Percentiles rank a stretch among this genome's conserved stretches.
These are phyloP conservation scores for Volvariella surrecta DNA, from an alignment of 1,284 basidiomycete species.

Conservation along the genomic window DNA sequence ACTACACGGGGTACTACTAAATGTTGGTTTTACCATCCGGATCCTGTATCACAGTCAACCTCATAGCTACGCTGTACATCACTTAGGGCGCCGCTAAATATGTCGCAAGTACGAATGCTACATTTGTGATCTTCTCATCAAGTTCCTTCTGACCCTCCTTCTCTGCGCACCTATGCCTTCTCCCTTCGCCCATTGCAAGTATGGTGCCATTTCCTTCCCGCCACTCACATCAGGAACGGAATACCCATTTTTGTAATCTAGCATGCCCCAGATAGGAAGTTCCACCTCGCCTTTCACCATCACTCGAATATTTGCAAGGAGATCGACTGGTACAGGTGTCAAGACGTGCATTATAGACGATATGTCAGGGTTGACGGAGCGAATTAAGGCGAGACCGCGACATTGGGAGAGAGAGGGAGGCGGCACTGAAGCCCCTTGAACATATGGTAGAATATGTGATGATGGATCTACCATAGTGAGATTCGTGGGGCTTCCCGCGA, in stretches of 20 bases:
- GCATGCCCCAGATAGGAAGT: constrained; percentile 79
- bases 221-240: constrained; percentile 14
- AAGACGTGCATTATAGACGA: constrained; percentile 53
- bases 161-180: constrained; percentile 59
- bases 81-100: too few relatives aligned
- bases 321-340: constrained; percentile 53
- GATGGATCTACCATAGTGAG: too few relatives aligned
- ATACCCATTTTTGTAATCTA: constrained; percentile 51
- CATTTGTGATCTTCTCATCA: constrained; percentile 79
- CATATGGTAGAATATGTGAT: not conserved
- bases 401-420: constrained; percentile 3
- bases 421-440: constrained; percentile 2
- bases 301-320: constrained; percentile 35
- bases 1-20: too few relatives aligned
- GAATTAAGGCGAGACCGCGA: constrained; percentile 7
- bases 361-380: constrained; percentile 1
- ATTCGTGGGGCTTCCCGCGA: not conserved
- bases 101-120: too few relatives aligned
- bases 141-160: constrained; percentile 73
- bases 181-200: constrained; percentile 69
- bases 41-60: too few relatives aligned
- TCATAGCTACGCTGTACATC: too few relatives aligned
- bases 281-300: constrained; percentile 85
- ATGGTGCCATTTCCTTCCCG: constrained; percentile 63
- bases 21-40: too few relatives aligned